phyloP scores from a whole-genome alignment of 495 filamentous ascomycete genomes.

The Aspergillus homomorphus region DNA sequence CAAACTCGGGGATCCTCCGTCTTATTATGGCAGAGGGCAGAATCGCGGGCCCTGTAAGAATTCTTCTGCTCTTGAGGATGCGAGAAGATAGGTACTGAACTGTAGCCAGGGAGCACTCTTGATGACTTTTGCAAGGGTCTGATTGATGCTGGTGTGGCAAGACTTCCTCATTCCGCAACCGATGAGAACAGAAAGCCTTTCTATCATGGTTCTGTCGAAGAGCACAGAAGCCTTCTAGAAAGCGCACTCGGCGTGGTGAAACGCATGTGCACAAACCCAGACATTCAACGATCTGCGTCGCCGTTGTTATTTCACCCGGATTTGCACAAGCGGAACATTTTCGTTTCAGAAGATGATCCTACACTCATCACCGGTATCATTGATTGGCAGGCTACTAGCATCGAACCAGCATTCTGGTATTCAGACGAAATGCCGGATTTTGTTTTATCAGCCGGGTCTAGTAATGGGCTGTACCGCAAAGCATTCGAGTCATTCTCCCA shows the following conservation, averaged over 20 bases:
- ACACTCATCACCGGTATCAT: constrained; percentile 37
- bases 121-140: constrained; percentile 33
- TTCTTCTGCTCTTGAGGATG: too few relatives aligned
- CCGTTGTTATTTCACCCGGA: constrained; percentile 39
- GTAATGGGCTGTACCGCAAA: constrained; percentile 24
- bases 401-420: constrained; percentile 41
- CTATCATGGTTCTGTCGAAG: constrained; percentile 29
- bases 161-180: constrained; percentile 23
- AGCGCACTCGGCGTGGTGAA: constrained; percentile 22
- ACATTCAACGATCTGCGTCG: constrained; percentile 23
- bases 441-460: constrained; percentile 11
- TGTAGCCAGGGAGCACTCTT: constrained; percentile 28
- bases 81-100: too few relatives aligned
- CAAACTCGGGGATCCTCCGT: constrained; percentile 23
- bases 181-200: constrained; percentile 13
- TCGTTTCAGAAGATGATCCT: constrained; percentile 41
- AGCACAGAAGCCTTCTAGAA: constrained; percentile 28
- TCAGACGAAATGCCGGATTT: constrained; percentile 37
- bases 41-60: constrained; percentile 42
- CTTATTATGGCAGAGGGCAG: constrained; percentile 18
- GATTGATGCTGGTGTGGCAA: constrained; percentile 36
- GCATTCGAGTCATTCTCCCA: constrained; percentile 33
- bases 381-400: constrained; percentile 40
- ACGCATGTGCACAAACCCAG: constrained; percentile 23
- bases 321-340: constrained; percentile 43